Evolutionary conservation across 352 stramenopile genomes (phyloP).

Genomic region (Globisporangium solare): DNA sequence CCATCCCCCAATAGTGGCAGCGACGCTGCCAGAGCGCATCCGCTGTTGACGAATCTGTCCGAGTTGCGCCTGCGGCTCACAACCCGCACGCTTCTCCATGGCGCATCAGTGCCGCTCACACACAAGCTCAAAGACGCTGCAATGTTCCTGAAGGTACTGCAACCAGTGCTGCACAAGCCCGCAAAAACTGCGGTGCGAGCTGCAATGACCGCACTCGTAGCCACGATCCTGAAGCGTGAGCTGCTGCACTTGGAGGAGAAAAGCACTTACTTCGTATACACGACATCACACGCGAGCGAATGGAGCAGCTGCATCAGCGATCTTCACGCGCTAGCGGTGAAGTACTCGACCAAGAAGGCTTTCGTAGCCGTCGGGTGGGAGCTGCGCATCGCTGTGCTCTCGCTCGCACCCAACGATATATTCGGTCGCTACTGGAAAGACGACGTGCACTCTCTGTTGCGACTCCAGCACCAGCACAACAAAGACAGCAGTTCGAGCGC

Average conservation of each 20-base stretch:
- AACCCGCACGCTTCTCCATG: slow-evolving; percentile 4
- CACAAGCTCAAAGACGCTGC: slow-evolving; percentile 35
- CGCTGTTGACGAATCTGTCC: slow-evolving; percentile 34
- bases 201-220: slow-evolving; percentile 32
- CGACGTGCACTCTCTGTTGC: slow-evolving; percentile 45
- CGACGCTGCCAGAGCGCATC: slow-evolving; percentile 22
- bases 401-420: slow-evolving; percentile 49
- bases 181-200: slow-evolving; percentile 40
- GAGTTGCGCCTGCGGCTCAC: slow-evolving; percentile 34
- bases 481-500: slow-evolving; percentile 36
- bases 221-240: slow-evolving; percentile 37
- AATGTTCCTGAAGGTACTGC: slow-evolving; percentile 37
- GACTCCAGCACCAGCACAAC: slow-evolving; percentile 63
- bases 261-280: slow-evolving; percentile 18
- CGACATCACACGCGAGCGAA: slow-evolving; percentile 31
- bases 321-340: slow-evolving; percentile 45
- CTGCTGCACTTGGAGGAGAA: slow-evolving; percentile 21
- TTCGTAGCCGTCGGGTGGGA: slow-evolving; percentile 39
- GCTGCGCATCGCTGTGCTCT: slow-evolving; percentile 43
- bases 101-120: slow-evolving; percentile 7
- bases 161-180: slow-evolving; percentile 47
- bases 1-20: slow-evolving; percentile 15
- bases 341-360: slow-evolving; percentile 42
- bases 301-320: slow-evolving; percentile 64
- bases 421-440: slow-evolving; percentile 74